Percentiles rank a stretch among this genome's conserved stretches.
These are phyloP conservation scores for Trichoderma asperelloides DNA, from an alignment of 495 filamentous ascomycete genomes.

Conservation along the genomic window DNA sequence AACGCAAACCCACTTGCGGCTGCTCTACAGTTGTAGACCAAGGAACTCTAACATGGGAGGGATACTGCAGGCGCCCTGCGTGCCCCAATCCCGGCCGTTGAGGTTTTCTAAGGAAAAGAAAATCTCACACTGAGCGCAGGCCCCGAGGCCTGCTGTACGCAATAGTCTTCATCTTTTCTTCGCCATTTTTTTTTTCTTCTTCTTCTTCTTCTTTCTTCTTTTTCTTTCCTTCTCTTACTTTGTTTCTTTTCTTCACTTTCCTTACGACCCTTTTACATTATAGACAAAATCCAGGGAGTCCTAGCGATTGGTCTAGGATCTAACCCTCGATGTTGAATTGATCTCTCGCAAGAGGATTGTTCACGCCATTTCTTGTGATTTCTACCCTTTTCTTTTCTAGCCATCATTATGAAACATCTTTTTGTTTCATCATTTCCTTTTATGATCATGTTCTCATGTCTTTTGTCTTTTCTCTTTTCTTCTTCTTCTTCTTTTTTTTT, in stretches of 20 bases:
- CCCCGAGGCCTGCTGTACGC: not conserved
- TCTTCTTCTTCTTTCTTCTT: not conserved
- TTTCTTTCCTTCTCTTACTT: not conserved
- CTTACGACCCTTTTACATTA: not conserved
- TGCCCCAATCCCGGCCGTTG: slow-evolving; percentile 6
- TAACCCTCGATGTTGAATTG: not conserved
- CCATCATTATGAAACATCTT: not conserved
- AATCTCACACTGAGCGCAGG: not conserved
- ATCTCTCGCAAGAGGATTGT: not conserved
- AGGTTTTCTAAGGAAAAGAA: not conserved
- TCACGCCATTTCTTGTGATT: not conserved
- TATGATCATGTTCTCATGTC: not conserved
- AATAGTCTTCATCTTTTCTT: not conserved
- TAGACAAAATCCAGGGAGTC: not conserved
- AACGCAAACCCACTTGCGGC: not conserved
- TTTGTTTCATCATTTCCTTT: not conserved
- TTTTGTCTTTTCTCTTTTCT: not conserved
- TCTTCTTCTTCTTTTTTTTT: not conserved
- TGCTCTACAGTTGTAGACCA: not conserved
- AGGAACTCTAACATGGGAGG: slow-evolving; percentile 3
- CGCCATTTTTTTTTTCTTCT: not conserved
- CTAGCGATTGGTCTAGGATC: not conserved
- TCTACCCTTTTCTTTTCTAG: not conserved
- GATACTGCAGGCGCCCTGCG: slow-evolving; percentile 3
- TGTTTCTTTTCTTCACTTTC: not conserved